Conservation (phyloP, 2,329 filamentous ascomycete genomes). For the Chalaropsis ovoidea region DNA sequence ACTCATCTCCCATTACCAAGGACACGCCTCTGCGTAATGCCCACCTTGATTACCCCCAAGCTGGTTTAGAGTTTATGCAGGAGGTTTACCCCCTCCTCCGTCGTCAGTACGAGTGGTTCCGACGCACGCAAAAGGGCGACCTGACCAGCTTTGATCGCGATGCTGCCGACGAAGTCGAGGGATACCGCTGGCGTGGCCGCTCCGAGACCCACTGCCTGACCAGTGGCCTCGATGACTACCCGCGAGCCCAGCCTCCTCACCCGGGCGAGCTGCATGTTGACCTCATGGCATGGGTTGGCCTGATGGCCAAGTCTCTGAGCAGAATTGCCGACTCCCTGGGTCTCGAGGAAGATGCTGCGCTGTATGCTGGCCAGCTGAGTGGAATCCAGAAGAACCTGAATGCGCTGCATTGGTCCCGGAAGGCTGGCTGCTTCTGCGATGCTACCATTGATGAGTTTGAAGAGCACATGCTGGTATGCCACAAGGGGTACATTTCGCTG, state of each 20-base stretch:
- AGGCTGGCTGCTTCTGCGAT: slow-evolving; percentile 79
- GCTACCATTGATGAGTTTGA: slow-evolving; percentile 93
- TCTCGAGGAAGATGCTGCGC: slow-evolving; percentile 62
- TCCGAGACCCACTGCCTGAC: slow-evolving; percentile 80
- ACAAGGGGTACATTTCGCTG: slow-evolving; percentile 90
- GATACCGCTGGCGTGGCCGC: slow-evolving; percentile 88
- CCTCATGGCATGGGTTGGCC: slow-evolving; percentile 91
- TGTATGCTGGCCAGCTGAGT: slow-evolving; percentile 60
- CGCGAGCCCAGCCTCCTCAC: slow-evolving; percentile 83
- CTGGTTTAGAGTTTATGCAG: slow-evolving; percentile 60
- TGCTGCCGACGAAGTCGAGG: slow-evolving; percentile 81
- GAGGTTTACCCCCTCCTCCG: slow-evolving; percentile 78
- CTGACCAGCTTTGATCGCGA: slow-evolving; percentile 84
- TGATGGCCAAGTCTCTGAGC: slow-evolving; percentile 80
- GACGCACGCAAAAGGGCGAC: slow-evolving; percentile 79
- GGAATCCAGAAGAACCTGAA: slow-evolving; percentile 80
- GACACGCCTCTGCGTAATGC: slow-evolving; percentile 25
- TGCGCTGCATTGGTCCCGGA: slow-evolving; percentile 83
- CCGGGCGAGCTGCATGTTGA: slow-evolving; percentile 93
- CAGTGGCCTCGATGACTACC: slow-evolving; percentile 92
- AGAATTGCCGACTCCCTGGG: slow-evolving; percentile 69
- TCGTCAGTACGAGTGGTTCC: slow-evolving; percentile 90
- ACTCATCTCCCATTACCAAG: slow-evolving; percentile 16
- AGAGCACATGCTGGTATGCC: slow-evolving; percentile 79
- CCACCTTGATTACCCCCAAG: slow-evolving; percentile 35